phyloP scores from a whole-genome alignment of 2,329 filamentous ascomycete species.

The Trichocomaceae sp. region DNA sequence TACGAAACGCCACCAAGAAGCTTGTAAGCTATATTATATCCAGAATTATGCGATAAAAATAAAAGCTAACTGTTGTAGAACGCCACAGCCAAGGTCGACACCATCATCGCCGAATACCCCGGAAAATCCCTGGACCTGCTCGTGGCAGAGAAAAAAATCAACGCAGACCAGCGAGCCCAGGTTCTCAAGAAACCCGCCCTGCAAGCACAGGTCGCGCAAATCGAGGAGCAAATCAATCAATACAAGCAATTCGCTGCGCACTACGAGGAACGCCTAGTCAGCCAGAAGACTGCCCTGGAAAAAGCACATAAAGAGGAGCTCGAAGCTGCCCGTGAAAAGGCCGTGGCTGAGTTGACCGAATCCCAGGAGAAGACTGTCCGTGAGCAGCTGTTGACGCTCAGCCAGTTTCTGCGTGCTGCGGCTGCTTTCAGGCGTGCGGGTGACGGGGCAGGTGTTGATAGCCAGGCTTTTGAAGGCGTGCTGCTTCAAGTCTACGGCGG shows the following conservation, averaged over 20 bases:
- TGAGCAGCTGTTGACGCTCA: conserved; percentile 52
- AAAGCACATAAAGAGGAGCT: conserved; percentile 52
- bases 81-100: conserved; percentile 54
- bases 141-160: conserved; percentile 57
- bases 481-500: conserved; percentile 59
- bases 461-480: conserved; percentile 58
- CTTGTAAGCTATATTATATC: conserved; percentile 57
- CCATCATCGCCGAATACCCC: conserved; percentile 55
- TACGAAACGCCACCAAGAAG: conserved; percentile 92
- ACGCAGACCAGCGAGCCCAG: conserved; percentile 58
- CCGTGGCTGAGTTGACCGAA: conserved; percentile 44
- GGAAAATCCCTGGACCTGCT: conserved; percentile 57
- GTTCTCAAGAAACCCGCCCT: conserved; percentile 57
- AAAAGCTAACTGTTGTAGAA: conserved; percentile 36
- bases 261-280: conserved; percentile 49
- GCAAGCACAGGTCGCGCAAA: conserved; percentile 49
- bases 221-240: conserved; percentile 55
- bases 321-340: conserved; percentile 46
- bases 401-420: conserved; percentile 57
- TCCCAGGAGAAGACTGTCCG: conserved; percentile 44
- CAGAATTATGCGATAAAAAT: background rate
- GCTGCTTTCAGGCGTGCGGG: conserved; percentile 54
- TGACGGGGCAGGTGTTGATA: conserved; percentile 52
- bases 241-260: conserved; percentile 56
- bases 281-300: conserved; percentile 51